Evolutionary conservation across 176 grass and related monocot species (phyloP), one percentile per base, ranked within the genome.

Genomic region (Tuctoria greenei): DNA sequence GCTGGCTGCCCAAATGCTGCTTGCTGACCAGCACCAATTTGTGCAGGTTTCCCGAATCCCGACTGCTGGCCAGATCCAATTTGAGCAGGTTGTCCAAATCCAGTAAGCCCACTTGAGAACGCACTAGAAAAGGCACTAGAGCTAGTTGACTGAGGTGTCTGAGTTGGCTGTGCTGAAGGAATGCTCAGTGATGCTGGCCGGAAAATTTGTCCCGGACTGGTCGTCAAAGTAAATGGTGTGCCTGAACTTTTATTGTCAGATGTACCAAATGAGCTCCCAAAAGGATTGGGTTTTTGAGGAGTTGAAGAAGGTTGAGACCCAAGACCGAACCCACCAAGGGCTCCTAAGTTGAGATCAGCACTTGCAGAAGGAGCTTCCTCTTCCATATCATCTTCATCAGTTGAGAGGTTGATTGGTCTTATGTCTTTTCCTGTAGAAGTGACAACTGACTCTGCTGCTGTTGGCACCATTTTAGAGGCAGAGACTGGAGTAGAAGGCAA

Each of bases 351-450:
- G 43, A 93, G 89, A 42, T 85, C 71, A 17, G 69, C 76, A 67
- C 59, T 76, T 66, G 56, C 75, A 64, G 86, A 83, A 42, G 95
- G 84, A 38, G 35, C 82, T 59, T 98, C 95, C 83, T 98, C 95
- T 84, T 98, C 95, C 95, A 94, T 92, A 64, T 98, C 95, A 71
- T 98, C 95, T 93, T 95, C 92, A 84, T 92, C 77, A 23, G 69
- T 79, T 84, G 78, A 84, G 74, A 60, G 68, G 70, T 68, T 46
- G 71, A 73, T 86, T 45, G 72, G 50, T 75, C 49, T 70, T 64
- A 38, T 51, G 71, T 88, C 76, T 65, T 87, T 92, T 84, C 81
- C 77, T n/a, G 76, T 82, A 42, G 84, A 56, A 68, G 64, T 65
- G 62, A 63, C 61, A 42, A 68, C 39, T 64, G 84, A 78, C 72